Evolutionary conservation across 208 protist species (phyloP), one percentile per base, ranked within the genome.

Genomic region (Trichomonas vaginalis): DNA sequence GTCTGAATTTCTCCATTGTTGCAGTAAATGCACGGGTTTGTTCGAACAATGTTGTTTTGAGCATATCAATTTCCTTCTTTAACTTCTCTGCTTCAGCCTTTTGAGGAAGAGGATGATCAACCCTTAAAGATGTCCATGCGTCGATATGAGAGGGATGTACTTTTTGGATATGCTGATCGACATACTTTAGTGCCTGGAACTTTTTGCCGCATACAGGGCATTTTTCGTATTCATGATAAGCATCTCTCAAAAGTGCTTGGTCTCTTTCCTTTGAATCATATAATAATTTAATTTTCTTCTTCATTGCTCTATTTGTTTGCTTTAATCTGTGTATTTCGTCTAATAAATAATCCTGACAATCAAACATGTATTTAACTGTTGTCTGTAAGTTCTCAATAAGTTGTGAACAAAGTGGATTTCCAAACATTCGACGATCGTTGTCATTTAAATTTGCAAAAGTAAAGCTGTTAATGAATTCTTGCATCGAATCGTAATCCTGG

Each of bases 171-270:
- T 92, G 86, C 45, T 51, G 12, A 39, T 92, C 86, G 6, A 92
- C 40, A 39, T 56, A 92, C 9, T 51, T 92, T 17, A 92, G 3
- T 51, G 86, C 40, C 39, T 92, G 42, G 86, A 92, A 92, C 45
- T 51, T 48, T 39, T 92, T 92, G 37, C 45, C 45, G 27, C 86
- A 92, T 21, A 92, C 17, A 10, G 86, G 86, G n/a, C 86, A 92
- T 47, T 92, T 92, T 56, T 92, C 86, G 45, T 42, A 92, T n/a
- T 92, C 86, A 40, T 48, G 40, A 92, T 92, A 92, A 39, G 86
- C 86, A 51, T 92, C 86, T 92, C 45, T 17, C 39, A 92, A 47
- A 27, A 92, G 32, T 37, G 45, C 45, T 56, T 35, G 10, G 35
- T 35, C 17, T 92, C 86, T 35, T 48, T 92, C 45, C 37, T 92